Evolutionary conservation across 2,329 filamentous ascomycete genomes (phyloP).

Genomic region (Aspergillus sp.): DNA sequence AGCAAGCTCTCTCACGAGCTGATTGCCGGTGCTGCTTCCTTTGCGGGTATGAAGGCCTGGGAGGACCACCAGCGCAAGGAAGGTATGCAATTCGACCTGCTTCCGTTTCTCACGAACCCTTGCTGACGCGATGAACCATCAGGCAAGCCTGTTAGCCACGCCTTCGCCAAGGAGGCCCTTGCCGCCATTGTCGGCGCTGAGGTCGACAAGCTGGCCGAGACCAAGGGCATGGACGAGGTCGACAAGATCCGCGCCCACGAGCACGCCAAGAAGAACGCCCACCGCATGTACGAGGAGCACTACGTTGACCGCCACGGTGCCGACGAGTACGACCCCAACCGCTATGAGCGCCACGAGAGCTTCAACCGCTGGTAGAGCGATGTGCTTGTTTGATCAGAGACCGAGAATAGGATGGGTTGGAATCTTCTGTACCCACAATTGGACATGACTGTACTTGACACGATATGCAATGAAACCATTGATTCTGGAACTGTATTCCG

Average conservation of each 20-base stretch:
- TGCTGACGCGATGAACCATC: neutral
- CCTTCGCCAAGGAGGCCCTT: slow-evolving; percentile 74
- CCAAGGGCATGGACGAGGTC: slow-evolving; percentile 61
- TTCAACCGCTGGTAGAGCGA: slow-evolving; percentile 26
- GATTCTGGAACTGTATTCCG: neutral
- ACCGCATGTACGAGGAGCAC: slow-evolving; percentile 62
- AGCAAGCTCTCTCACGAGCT: slow-evolving; percentile 69
- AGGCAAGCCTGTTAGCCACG: slow-evolving; percentile 70
- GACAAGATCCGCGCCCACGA: slow-evolving; percentile 59
- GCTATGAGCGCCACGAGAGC: slow-evolving; percentile 29
- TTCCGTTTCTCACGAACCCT: too few species aligned
- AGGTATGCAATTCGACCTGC: slow-evolving; percentile 43
- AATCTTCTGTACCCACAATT: neutral
- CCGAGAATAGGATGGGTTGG: too few species aligned
- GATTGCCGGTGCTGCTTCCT: slow-evolving; percentile 71
- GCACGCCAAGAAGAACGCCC: slow-evolving; percentile 57
- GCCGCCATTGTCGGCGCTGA: slow-evolving; percentile 70
- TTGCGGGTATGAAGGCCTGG: slow-evolving; percentile 76
- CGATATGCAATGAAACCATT: slow-evolving; percentile 2
- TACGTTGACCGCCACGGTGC: slow-evolving; percentile 48
- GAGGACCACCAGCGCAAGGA: slow-evolving; percentile 71
- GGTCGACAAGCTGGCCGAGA: slow-evolving; percentile 72
- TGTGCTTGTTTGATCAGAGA: too few species aligned
- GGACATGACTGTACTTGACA: slow-evolving; percentile 1
- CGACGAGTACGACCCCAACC: slow-evolving; percentile 54